Evolutionary conservation across 2,329 filamentous ascomycete genomes (phyloP).

Genomic region (Pezicula radicicola): DNA sequence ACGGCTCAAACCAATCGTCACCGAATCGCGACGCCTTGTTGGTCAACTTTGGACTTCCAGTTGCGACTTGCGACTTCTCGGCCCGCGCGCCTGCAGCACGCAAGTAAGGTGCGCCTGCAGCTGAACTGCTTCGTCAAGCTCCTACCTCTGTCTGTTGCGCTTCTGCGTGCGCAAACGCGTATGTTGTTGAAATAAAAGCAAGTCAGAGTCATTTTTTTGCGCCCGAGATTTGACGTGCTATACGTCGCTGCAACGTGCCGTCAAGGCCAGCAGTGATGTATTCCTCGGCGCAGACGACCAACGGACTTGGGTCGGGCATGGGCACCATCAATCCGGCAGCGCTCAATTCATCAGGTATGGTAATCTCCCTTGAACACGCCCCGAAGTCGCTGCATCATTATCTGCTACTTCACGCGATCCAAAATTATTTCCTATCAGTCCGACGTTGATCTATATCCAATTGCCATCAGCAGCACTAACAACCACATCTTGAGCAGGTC

Average conservation of each 20-base stretch:
- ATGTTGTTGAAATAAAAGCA: neutral
- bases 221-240: constrained; percentile 28
- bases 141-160: constrained; percentile 9
- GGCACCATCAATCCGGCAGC: constrained; percentile 90
- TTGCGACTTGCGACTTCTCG: neutral
- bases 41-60: neutral
- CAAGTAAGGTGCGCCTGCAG: constrained; percentile 11
- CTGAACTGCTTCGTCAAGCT: constrained; percentile 9
- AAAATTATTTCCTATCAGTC: constrained; percentile 13
- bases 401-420: constrained; percentile 5
- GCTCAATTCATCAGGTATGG: constrained; percentile 73
- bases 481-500: constrained; percentile 16
- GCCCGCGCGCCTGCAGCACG: constrained; percentile 8
- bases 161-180: constrained; percentile 20
- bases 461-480: constrained; percentile 15
- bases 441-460: constrained; percentile 18
- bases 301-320: constrained; percentile 61
- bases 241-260: constrained; percentile 38
- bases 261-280: constrained; percentile 30
- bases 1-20: neutral
- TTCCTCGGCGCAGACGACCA: constrained; percentile 64
- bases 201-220: neutral
- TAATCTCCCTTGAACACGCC: constrained; percentile 20
- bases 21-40: neutral
- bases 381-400: constrained; percentile 10